These are phyloP conservation scores for Sphagnum magellanicum DNA, from an alignment of 228 moss, liverwort and hornwort species.

Conservation along the genomic window DNA sequence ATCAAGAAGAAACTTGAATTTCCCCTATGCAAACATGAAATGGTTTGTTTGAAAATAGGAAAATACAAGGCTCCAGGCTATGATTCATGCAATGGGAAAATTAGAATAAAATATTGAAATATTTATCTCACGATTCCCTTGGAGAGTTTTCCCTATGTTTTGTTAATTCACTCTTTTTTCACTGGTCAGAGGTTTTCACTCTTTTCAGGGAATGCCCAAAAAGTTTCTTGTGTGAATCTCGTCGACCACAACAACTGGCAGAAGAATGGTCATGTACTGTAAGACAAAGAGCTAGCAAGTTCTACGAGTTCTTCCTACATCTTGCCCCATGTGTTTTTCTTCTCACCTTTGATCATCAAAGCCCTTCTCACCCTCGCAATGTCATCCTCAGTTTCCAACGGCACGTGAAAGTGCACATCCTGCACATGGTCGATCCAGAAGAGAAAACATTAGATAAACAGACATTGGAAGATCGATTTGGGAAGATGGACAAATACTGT, in stretches of 20 bases:
- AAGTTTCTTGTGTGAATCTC: too few species aligned
- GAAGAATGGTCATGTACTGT: too few species aligned
- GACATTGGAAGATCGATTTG: not conserved
- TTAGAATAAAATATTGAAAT: too few species aligned
- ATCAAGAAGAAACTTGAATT: too few species aligned
- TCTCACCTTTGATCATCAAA: slow-evolving; percentile 31
- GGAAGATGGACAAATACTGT: not conserved
- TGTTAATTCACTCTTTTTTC: not conserved
- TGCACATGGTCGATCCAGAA: slow-evolving; percentile 3
- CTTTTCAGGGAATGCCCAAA: too few species aligned
- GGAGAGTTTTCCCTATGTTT: not conserved
- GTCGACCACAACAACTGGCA: too few species aligned
- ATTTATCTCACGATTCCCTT: too few species aligned
- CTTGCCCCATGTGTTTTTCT: not conserved
- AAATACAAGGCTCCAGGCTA: not conserved
- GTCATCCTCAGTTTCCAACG: slow-evolving; percentile 31
- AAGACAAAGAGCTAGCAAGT: too few species aligned
- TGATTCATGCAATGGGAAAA: not conserved
- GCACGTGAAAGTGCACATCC: slow-evolving; percentile 42
- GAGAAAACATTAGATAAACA: not conserved
- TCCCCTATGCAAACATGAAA: too few species aligned
- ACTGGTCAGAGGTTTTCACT: not conserved
- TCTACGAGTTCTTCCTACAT: too few species aligned
- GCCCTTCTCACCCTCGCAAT: slow-evolving; percentile 29
- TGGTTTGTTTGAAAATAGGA: not conserved